Conservation (phyloP, 2,329 filamentous ascomycete genomes). For the Alternaria angustiovoidea region DNA sequence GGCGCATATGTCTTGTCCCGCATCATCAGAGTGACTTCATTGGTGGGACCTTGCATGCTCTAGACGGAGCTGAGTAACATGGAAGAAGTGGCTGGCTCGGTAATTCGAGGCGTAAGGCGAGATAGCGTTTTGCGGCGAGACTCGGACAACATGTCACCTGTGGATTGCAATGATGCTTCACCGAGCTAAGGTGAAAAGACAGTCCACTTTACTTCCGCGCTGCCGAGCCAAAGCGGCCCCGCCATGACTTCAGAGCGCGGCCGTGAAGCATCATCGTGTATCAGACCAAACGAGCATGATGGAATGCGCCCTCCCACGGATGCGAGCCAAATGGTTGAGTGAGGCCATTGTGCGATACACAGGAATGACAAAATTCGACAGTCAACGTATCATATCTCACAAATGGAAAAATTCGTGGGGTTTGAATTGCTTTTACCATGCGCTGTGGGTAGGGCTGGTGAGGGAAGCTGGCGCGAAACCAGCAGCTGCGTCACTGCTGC, state of each 20-base stretch:
- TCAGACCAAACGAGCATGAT: neutral
- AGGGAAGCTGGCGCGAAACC: constrained; percentile 10
- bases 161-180: constrained; percentile 10
- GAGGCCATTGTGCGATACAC: constrained; percentile 5
- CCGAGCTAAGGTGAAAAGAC: constrained; percentile 21
- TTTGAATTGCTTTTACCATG: constrained; percentile 13
- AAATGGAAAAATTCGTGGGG: neutral
- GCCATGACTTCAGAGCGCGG: constrained; percentile 49
- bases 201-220: constrained; percentile 21
- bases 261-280: constrained; percentile 34
- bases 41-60: constrained; percentile 25
- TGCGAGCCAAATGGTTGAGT: constrained; percentile 31
- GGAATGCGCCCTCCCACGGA: constrained; percentile 40
- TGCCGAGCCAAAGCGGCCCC: constrained; percentile 41
- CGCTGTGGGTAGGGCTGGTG: constrained; percentile 6
- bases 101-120: constrained; percentile 31
- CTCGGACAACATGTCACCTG: constrained; percentile 33
- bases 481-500: constrained; percentile 16
- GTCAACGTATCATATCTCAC: neutral
- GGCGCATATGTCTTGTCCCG: neutral
- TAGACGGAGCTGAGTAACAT: constrained; percentile 9
- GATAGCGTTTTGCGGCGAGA: constrained; percentile 42
- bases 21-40: constrained; percentile 22
- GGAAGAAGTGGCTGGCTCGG: constrained; percentile 27
- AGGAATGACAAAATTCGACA: too few species aligned